Evolutionary conservation across 768 basidiomycete species (phyloP).

Genomic region (Xerocomellus amylosporus): DNA sequence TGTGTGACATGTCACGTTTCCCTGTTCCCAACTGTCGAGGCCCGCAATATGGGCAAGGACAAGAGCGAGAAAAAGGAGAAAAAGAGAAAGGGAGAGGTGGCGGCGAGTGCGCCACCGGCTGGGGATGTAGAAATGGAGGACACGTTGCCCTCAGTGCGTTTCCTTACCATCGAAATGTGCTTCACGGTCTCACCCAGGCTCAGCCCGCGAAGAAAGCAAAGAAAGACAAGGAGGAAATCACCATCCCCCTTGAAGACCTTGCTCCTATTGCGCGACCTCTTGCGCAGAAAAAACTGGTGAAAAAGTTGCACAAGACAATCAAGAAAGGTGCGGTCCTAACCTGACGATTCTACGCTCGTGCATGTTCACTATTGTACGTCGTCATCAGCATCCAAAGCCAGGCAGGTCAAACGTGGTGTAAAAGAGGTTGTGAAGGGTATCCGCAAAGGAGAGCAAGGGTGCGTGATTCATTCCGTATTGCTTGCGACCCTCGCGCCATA

Average conservation of each 20-base stretch:
- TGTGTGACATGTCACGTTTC: constrained; percentile 20
- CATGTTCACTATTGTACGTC: neutral
- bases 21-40: neutral
- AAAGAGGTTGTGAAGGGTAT: constrained; percentile 99
- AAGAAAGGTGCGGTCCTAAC: constrained; percentile 65
- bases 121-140: constrained; percentile 52
- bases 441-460: constrained; percentile 97
- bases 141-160: constrained; percentile 33
- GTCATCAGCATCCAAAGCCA: constrained; percentile 78
- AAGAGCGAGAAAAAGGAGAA: constrained; percentile 76
- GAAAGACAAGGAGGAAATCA: constrained; percentile 58
- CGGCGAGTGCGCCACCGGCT: constrained; percentile 14
- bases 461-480: constrained; percentile 28
- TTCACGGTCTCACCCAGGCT: constrained; percentile 14
- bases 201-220: constrained; percentile 56
- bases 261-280: constrained; percentile 94
- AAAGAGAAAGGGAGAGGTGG: constrained; percentile 51
- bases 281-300: constrained; percentile 88
- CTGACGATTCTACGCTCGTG: neutral
- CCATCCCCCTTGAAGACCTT: constrained; percentile 74
- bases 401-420: constrained; percentile 96
- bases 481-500: constrained; percentile 4
- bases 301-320: constrained; percentile 92
- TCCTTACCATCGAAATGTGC: constrained; percentile 28
- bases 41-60: constrained; percentile 58